A percentile compares a stretch with the other conserved stretches of the same genome.
Conservation (phyloP, 306 rosid species). For the Castanea mollissima region DNA sequence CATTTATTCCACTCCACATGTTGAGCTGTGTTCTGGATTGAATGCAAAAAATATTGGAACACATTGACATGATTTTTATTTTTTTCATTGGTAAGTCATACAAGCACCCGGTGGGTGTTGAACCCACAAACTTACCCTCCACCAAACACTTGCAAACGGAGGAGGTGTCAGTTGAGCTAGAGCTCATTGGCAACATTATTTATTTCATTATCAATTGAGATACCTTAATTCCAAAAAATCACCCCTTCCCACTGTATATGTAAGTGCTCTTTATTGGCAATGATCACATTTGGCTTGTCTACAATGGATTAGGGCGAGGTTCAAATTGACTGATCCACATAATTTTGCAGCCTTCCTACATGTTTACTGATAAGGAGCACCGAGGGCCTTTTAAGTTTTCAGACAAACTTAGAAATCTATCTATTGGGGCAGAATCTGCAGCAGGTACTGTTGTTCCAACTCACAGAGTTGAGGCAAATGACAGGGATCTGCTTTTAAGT, state of each 20-base stretch:
- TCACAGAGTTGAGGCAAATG: constrained; percentile 86
- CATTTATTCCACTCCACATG: not conserved
- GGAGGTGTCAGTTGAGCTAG: too few relatives aligned
- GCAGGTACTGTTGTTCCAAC: constrained; percentile 75
- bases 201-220: not conserved
- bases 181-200: not conserved
- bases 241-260: not conserved
- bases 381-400: constrained; percentile 90
- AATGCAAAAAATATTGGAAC: not conserved
- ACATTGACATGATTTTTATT: not conserved
- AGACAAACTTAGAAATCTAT: constrained; percentile 80
- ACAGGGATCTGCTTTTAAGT: constrained; percentile 90
- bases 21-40: not conserved
- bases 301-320: not conserved
- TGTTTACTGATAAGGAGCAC: constrained; percentile 97
- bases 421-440: constrained; percentile 63
- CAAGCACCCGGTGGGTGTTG: too few relatives aligned
- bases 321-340: constrained; percentile 14
- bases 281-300: not conserved
- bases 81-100: too few relatives aligned
- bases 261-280: not conserved
- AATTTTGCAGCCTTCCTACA: constrained; percentile 91
- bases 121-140: too few relatives aligned
- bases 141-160: too few relatives aligned
- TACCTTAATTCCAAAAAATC: not conserved